A percentile compares a stretch with the other conserved stretches of the same genome.
phyloP scores from a whole-genome alignment of 2,329 filamentous ascomycete species.

The Grosmannia serpens region DNA sequence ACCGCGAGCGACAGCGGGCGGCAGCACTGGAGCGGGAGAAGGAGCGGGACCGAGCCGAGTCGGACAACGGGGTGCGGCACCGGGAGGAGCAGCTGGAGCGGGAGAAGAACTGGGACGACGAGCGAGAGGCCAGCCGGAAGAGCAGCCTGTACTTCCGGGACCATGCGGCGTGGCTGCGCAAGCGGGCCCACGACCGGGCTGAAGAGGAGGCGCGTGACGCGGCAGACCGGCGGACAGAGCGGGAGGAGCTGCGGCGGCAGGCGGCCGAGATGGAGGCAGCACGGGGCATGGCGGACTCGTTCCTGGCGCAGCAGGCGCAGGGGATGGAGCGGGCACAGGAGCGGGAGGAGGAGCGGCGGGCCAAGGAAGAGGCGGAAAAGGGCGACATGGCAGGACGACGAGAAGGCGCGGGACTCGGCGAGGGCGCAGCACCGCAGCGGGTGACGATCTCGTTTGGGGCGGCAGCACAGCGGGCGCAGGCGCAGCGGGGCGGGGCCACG shows the following conservation, averaged over 20 bases:
- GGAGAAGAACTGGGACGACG: constrained; percentile 73
- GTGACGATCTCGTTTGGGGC: constrained; percentile 92
- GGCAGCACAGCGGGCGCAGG: constrained; percentile 62
- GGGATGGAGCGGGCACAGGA: constrained; percentile 44
- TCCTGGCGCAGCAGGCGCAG: constrained; percentile 72
- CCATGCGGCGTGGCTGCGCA: constrained; percentile 72
- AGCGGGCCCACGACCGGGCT: constrained; percentile 60
- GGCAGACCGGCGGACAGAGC: constrained; percentile 68
- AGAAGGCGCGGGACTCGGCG: background rate
- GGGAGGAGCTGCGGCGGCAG: constrained; percentile 59
- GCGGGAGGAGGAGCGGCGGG: constrained; percentile 24
- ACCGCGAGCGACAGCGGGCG: constrained; percentile 72
- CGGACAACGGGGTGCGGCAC: constrained; percentile 50
- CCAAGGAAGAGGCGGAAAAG: background rate
- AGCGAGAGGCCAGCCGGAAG: constrained; percentile 64
- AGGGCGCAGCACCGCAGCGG: constrained; percentile 43
- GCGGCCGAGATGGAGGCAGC: constrained; percentile 66
- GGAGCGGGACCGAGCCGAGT: constrained; percentile 67
- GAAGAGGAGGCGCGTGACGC: constrained; percentile 71
- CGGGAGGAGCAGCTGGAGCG: constrained; percentile 57
- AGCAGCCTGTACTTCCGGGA: constrained; percentile 78
- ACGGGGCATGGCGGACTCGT: constrained; percentile 76
- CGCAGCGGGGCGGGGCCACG: constrained; percentile 41
- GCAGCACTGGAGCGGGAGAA: constrained; percentile 78
- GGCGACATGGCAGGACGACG: background rate